Evolutionary conservation across 306 rosid genomes (phyloP), one percentile per base, ranked within the genome.

Genomic region (Vigna trinervia): DNA sequence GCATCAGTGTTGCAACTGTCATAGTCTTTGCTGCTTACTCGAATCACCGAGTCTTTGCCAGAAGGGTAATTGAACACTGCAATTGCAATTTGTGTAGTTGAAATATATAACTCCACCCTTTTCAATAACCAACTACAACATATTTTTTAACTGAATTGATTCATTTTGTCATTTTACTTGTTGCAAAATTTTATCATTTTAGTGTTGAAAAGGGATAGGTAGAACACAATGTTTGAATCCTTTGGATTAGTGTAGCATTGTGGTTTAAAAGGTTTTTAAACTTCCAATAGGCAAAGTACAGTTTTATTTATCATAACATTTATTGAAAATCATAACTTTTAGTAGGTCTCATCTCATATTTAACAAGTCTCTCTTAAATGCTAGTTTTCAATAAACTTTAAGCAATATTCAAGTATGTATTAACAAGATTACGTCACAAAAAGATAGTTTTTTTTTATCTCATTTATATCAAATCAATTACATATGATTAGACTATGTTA

Each of bases 31-130:
- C 82, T 88, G 66, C 23, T 82, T 28, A 96, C 98, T 48, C 60
- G 85, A 60, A 89, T 82, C 71, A 96, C 96, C 1, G 97, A 90
- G 87, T 95, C 98, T 83, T 92, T 76, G 15, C 87, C 95, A 50
- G 91, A 64, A 74, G 78, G 64, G 76, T 92, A 96, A 65, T 69
- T 85, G 92, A 96, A 96, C 80, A 85, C 99, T 95, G 88, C 85
- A 82, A 65, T 65, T 76, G 39, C 11, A 28, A 59, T 32, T 0
- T 14, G 68, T 76, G 45, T 39, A 38, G 22, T 65, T 74, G 36
- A 71, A 74, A 62, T 17, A n/a, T 62, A n/a, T 62, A 32, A 59
- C 69, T 39, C 13, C 36, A 51, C 39, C 1, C 26, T 48, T 82
- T 69, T 71, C 26, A 6, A 20, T n/a, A 20, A 39, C 11, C 6